A percentile compares a stretch with the other conserved stretches of the same genome.
These are phyloP conservation scores for Podospora fimiseda DNA, from an alignment of 495 filamentous ascomycete species.

Conservation along the genomic window DNA sequence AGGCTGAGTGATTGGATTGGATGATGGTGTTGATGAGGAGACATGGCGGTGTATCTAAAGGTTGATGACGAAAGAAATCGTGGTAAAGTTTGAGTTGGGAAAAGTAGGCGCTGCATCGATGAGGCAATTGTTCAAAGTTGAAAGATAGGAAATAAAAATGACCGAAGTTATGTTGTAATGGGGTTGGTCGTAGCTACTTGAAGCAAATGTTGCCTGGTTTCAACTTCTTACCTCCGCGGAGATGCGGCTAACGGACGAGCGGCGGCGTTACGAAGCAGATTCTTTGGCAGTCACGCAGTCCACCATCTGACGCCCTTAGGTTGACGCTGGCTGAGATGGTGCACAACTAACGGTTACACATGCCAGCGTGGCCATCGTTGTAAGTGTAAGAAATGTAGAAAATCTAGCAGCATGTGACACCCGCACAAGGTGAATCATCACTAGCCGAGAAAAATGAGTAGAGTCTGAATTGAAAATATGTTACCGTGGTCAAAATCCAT, in stretches of 20 bases:
- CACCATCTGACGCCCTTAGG: not conserved
- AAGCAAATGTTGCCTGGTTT: too few species aligned
- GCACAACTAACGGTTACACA: too few species aligned
- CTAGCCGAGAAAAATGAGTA: too few species aligned
- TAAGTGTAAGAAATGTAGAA: too few species aligned
- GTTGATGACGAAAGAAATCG: not conserved
- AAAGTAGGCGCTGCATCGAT: too few species aligned
- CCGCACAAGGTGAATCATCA: too few species aligned
- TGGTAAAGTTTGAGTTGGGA: not conserved
- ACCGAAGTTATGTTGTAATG: not conserved
- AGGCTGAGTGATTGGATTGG: constrained; percentile 5
- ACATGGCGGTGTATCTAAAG: not conserved
- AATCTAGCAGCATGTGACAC: too few species aligned
- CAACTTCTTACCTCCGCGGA: not conserved
- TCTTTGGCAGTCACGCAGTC: too few species aligned
- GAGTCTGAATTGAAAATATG: too few species aligned
- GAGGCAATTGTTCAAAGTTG: not conserved
- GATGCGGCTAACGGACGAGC: not conserved
- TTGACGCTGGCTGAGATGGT: not conserved
- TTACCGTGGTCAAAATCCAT: too few species aligned
- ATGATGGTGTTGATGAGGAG: not conserved
- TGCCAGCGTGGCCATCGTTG: too few species aligned
- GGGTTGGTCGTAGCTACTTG: too few species aligned
- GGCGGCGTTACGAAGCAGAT: not conserved
- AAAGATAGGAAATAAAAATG: not conserved